phyloP scores from a whole-genome alignment of 1,139 yeast species.

The Lodderomyces parapsilosis region DNA sequence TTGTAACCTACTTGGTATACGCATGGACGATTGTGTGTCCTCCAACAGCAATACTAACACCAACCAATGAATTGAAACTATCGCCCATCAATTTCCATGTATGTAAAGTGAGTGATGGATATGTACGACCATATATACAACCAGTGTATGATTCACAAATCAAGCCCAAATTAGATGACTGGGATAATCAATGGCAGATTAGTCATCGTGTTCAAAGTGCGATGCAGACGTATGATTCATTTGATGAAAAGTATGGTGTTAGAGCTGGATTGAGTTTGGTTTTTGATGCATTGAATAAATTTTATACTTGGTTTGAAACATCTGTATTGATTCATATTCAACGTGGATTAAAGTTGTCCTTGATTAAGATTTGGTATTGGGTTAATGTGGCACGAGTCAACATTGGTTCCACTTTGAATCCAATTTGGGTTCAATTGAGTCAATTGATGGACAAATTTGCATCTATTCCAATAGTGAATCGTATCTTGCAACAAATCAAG shows the following conservation, averaged over 20 bases:
- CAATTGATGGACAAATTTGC: not conserved
- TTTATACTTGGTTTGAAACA: constrained; percentile 8
- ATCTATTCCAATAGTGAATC: constrained; percentile 7
- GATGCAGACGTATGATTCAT: not conserved
- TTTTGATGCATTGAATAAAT: not conserved
- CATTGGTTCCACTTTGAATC: constrained; percentile 3
- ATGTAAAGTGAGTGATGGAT: constrained; percentile 12
- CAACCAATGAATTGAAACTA: constrained; percentile 1
- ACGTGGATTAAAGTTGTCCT: not conserved
- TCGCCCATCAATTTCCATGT: constrained; percentile 16
- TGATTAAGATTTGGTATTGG: constrained; percentile 4
- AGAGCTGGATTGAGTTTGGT: not conserved
- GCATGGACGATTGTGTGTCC: constrained; percentile 17
- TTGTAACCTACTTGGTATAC: constrained; percentile 11
- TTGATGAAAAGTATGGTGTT: constrained; percentile 9
- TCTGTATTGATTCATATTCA: not conserved
- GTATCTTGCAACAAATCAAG: not conserved
- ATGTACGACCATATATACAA: constrained; percentile 13
- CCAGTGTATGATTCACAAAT: constrained; percentile 13
- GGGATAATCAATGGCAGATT: constrained; percentile 8
- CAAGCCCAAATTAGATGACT: constrained; percentile 8
- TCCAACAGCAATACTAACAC: constrained; percentile 4
- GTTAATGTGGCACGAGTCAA: constrained; percentile 2
- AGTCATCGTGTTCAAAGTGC: not conserved
- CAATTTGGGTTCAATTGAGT: not conserved